Evolutionary conservation across 495 filamentous ascomycete species (phyloP), one percentile per base, ranked within the genome.

Genomic region (Aspergillus leporis): DNA sequence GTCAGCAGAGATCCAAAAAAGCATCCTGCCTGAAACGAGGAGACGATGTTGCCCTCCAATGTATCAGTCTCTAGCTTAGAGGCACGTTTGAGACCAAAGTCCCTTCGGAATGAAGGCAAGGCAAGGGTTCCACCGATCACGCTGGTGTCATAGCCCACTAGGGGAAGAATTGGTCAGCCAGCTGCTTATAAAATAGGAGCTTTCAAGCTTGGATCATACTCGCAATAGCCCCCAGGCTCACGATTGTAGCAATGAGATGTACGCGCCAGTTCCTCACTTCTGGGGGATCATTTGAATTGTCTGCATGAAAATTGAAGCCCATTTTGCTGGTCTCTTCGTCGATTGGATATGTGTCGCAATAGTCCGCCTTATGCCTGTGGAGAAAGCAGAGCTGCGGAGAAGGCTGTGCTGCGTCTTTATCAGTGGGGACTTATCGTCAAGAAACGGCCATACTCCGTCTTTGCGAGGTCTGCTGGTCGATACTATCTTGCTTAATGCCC

Each of bases 201-300:
- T 52, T 28, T 28, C 25, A 28, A 28, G 25, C 6, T 28, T 28
- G 3, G 25, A 3, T 28, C 25, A 3, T 16, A 51, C 56, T 52
- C 41, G 63, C 61, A 51, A 61, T 59, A 19, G 56, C 4, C 63
- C 65, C 23, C 61, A 58, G 61, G 23, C 74, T 62, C 70, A 64
- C 84, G n/a, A 86, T 71, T 18, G 77, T 73, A 1, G 85, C 82
- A 36, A 74, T 81, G 25, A 71, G 65, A 58, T 85, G 87, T 30
- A 88, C 80, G n/a, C 83, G 72, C 85, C 85, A 88, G 74, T 88
- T 87, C 77, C 87, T 86, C 61, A 88, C 85, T 46, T 77, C 70
- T 51, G 71, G 70, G 1, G 82, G 82, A 67, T 83, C 83, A 23
- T 80, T 80, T 68, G 79, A 61, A 62, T 86, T 83, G 63, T 85